Base-by-base conservation (phyloP, 2,329 filamentous ascomycete genomes). In the Colletotrichum filicis region DNA sequence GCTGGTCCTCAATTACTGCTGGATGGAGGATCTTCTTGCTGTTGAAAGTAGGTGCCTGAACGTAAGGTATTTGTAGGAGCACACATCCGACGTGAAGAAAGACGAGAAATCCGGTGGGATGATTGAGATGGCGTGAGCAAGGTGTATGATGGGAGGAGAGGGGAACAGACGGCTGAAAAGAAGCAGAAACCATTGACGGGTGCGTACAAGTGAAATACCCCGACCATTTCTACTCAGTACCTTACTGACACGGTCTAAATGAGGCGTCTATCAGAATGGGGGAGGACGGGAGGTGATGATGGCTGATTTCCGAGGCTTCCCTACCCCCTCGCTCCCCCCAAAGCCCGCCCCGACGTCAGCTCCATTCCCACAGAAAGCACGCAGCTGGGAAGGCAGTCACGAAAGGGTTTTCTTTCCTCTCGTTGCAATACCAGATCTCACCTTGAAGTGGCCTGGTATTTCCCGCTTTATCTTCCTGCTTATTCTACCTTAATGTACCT, bases 201-300 rank as follows among this genome's bases (percentile, higher is more conserved):
- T 26, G 60, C 60, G 60, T 32, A 49, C 12, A 32, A 42, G 16
- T 42, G 5, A 19, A 42, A 7, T 19, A 42, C 37, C 19, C 35
- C 37, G 16, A 42, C 37, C 14, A 42, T 19, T 3, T 32, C 9
- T 32, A 32, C 30, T 32, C 30, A 32, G 30, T 32, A 32, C 30
- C 30, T 32, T 32, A 32, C 30, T 63, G 28, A 22, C 32, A n/a
- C 9, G 62, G 22, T 16, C 12, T 30, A 16, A 57, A 46, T 30
- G 62, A 46, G 52, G 52, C 32, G 62, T 65, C 62, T 65, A 65
- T 65, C 52, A 65, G 56, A 56, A 56, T 28, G 46, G 46, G 49
- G 26, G 30, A 42, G 46, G 14, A 42, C 16, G 37, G 37, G 28
- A 19, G 46, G 61, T 53, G 30, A 52, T 55, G 30, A 37, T 35